phyloP scores from a whole-genome alignment of 1,139 yeast genomes.

The Tardiomyces blankii region DNA sequence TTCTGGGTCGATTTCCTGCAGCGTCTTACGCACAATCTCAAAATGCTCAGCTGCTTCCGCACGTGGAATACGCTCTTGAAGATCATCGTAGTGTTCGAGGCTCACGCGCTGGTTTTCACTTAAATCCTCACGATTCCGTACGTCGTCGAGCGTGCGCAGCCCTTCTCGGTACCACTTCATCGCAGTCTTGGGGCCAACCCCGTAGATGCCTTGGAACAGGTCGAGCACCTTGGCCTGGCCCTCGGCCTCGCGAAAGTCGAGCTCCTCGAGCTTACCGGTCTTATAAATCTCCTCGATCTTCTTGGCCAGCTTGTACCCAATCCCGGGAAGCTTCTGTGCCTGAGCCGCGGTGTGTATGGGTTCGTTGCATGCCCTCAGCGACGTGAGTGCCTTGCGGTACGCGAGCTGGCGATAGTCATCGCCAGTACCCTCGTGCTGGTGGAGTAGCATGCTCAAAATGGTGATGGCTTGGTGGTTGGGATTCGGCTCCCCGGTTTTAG shows the following conservation, averaged over 20 bases:
- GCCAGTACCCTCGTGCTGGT: constrained; percentile 30
- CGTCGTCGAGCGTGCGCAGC: constrained; percentile 32
- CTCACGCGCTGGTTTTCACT: constrained; percentile 35
- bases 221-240: constrained; percentile 22
- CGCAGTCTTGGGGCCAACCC: constrained; percentile 42
- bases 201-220: constrained; percentile 37
- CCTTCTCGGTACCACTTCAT: constrained; percentile 34
- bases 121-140: constrained; percentile 25
- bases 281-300: constrained; percentile 39
- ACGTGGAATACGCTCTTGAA: constrained; percentile 38
- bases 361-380: constrained; percentile 22
- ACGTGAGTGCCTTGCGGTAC: constrained; percentile 37
- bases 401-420: constrained; percentile 34
- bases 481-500: constrained; percentile 3
- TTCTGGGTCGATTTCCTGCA: constrained; percentile 29
- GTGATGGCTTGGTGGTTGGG: constrained; percentile 30
- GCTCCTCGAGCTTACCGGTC: constrained; percentile 31
- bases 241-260: constrained; percentile 23
- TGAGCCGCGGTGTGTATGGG: constrained; percentile 31
- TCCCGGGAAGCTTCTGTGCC: constrained; percentile 32
- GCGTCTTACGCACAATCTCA: constrained; percentile 25
- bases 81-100: constrained; percentile 40
- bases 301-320: constrained; percentile 37
- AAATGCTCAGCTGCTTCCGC: constrained; percentile 36
- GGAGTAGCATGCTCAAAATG: constrained; percentile 29